Conservation (phyloP, 345 rosid genomes). For the Boechera divaricarpa region DNA sequence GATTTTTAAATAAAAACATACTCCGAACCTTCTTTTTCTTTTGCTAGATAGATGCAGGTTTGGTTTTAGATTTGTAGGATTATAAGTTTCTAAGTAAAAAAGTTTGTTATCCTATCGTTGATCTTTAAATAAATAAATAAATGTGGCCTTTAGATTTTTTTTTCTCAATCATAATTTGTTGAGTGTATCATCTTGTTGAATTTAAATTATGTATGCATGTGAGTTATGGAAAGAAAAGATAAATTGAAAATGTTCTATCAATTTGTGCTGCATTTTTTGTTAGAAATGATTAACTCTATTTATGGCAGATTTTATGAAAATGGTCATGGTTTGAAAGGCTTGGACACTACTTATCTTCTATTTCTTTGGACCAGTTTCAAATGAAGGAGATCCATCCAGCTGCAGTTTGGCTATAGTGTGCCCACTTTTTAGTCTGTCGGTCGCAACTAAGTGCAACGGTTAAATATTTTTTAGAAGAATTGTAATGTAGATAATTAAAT, state of each 20-base stretch:
- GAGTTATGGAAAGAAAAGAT: not conserved
- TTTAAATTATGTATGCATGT: too few relatives aligned
- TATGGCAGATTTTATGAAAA: not conserved
- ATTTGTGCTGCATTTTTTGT: not conserved
- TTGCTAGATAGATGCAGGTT: not conserved
- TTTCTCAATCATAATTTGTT: too few relatives aligned
- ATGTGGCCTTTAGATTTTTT: too few relatives aligned
- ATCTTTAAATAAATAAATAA: too few relatives aligned
- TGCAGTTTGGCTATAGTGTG: slow-evolving; percentile 34
- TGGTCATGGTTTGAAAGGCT: slow-evolving; percentile 32
- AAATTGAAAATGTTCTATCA: not conserved
- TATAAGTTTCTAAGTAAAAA: not conserved
- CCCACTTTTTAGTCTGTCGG: slow-evolving; percentile 26
- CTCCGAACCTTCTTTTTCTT: not conserved
- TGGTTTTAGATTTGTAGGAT: not conserved
- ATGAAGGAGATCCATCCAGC: slow-evolving; percentile 38
- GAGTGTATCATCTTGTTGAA: not conserved
- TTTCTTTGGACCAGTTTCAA: slow-evolving; percentile 28
- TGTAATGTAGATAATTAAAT: not conserved
- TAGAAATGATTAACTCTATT: not conserved
- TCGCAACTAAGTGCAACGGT: not conserved
- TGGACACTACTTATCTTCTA: slow-evolving; percentile 11
- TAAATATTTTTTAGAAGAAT: slow-evolving; percentile 6
- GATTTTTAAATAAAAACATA: not conserved
- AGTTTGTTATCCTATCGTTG: not conserved